These are phyloP conservation scores for Wickerhamomyces sp. DNA, from an alignment of 1,139 yeast genomes.

Conservation along the genomic window DNA sequence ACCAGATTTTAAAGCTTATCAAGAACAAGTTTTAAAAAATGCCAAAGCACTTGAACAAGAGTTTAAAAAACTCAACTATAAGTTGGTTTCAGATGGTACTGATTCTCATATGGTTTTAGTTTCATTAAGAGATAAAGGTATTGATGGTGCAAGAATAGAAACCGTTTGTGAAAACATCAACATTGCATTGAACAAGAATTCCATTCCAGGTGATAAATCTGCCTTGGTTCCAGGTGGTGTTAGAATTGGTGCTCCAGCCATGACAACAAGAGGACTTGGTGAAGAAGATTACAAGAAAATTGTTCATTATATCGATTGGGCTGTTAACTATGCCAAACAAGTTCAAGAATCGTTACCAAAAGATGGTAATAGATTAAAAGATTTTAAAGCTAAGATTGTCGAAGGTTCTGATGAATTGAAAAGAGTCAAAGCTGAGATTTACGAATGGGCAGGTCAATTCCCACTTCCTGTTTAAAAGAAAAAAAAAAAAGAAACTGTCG, in stretches of 20 bases:
- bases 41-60: conserved; percentile 80
- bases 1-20: conserved; percentile 90
- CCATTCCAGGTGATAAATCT: conserved; percentile 97
- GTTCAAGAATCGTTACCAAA: conserved; percentile 72
- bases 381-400: conserved; percentile 78
- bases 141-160: conserved; percentile 98
- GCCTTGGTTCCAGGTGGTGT: conserved; percentile 98
- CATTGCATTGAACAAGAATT: conserved; percentile 94
- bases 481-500: too few relatives aligned
- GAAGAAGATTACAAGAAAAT: conserved; percentile 81
- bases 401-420: conserved; percentile 64
- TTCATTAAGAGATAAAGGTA: conserved; percentile 80
- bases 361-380: conserved; percentile 90
- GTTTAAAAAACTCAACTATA: conserved; percentile 67
- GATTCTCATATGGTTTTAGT: conserved; percentile 96
- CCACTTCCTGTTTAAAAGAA: conserved; percentile 79
- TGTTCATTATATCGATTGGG: conserved; percentile 77
- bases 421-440: conserved; percentile 70
- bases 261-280: conserved; percentile 95
- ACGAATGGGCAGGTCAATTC: conserved; percentile 88
- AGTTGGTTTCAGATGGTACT: conserved; percentile 88
- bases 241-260: conserved; percentile 98
- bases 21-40: conserved; percentile 80
- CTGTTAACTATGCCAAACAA: conserved; percentile 72
- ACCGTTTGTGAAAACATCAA: conserved; percentile 90